Percentiles rank a stretch among this genome's conserved stretches.
phyloP scores from a whole-genome alignment of 2,329 filamentous ascomycete species.

The Aspergillus transmontanensis region DNA sequence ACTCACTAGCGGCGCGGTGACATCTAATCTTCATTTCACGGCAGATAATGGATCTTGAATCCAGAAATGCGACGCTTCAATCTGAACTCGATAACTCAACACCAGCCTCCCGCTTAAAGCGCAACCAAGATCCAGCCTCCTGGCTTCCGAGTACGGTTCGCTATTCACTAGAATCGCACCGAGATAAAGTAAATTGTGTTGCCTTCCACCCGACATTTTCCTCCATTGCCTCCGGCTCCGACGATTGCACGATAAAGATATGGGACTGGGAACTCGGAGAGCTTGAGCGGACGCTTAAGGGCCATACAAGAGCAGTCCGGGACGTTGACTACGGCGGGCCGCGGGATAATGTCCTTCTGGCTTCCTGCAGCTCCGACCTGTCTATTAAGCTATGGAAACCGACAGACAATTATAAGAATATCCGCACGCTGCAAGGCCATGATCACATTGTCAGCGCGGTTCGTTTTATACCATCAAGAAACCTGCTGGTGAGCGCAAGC shows the following conservation, averaged over 20 bases:
- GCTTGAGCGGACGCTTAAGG: conserved; percentile 85
- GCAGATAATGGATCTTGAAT: conserved; percentile 92
- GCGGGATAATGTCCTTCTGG: conserved; percentile 74
- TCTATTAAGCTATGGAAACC: conserved; percentile 97
- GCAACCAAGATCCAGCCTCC: conserved; percentile 78
- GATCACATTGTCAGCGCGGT: conserved; percentile 90
- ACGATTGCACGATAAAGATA: conserved; percentile 92
- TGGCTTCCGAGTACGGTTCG: conserved; percentile 87
- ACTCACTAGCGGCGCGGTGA: background rate
- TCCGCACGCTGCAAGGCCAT: conserved; percentile 84
- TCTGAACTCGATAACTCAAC: conserved; percentile 83
- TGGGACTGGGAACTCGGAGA: conserved; percentile 97
- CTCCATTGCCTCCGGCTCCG: conserved; percentile 84
- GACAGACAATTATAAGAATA: conserved; percentile 90
- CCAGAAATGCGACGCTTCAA: conserved; percentile 71
- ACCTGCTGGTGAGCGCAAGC: conserved; percentile 82
- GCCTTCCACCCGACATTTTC: conserved; percentile 93
- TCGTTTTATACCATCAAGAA: conserved; percentile 83
- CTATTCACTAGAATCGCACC: conserved; percentile 81
- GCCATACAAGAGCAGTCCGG: conserved; percentile 83
- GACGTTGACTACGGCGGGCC: conserved; percentile 91
- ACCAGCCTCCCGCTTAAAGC: conserved; percentile 72
- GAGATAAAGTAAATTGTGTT: conserved; percentile 78
- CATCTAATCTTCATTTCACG: conserved; percentile 13
- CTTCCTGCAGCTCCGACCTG: conserved; percentile 82